A percentile compares a stretch with the other conserved stretches of the same genome.
phyloP scores from a whole-genome alignment of 495 filamentous ascomycete species.

The Penicillium lagena region DNA sequence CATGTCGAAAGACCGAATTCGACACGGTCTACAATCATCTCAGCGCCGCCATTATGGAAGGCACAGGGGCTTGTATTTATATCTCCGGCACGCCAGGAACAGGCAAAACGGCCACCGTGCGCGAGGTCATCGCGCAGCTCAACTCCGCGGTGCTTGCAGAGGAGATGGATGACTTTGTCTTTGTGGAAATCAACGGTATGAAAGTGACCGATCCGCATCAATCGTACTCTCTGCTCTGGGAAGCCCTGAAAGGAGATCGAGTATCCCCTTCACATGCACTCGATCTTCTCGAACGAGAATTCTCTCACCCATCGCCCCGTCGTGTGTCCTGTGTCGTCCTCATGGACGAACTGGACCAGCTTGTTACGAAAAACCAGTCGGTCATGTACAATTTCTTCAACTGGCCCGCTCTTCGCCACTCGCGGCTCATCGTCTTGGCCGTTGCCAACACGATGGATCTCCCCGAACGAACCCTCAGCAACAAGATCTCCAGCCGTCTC shows the following conservation, averaged over 20 bases:
- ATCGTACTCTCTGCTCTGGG: constrained; percentile 92
- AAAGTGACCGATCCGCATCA: constrained; percentile 98
- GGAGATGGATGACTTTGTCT: constrained; percentile 97
- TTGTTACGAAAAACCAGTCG: constrained; percentile 93
- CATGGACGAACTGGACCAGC: constrained; percentile 98
- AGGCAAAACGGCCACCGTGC: constrained; percentile 95
- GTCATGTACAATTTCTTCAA: constrained; percentile 99
- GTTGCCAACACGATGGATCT: constrained; percentile 99
- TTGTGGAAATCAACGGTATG: constrained; percentile 99
- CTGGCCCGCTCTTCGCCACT: constrained; percentile 92
- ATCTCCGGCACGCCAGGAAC: constrained; percentile 99
- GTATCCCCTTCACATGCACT: constrained; percentile 90
- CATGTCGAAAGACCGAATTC: constrained; percentile 91
- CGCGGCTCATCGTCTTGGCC: constrained; percentile 87
- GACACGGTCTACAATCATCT: constrained; percentile 86
- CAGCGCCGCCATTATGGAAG: constrained; percentile 89
- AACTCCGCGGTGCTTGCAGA: constrained; percentile 79
- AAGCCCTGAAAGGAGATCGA: constrained; percentile 87
- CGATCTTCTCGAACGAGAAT: constrained; percentile 84
- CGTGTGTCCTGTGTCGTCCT: constrained; percentile 93
- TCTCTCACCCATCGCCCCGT: constrained; percentile 80
- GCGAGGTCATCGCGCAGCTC: constrained; percentile 86
- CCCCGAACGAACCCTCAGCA: constrained; percentile 91
- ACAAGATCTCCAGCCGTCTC: constrained; percentile 93
- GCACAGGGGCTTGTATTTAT: constrained; percentile 92